phyloP scores from a whole-genome alignment of 2,329 filamentous ascomycete genomes.

The Penicillium rolfsii region DNA sequence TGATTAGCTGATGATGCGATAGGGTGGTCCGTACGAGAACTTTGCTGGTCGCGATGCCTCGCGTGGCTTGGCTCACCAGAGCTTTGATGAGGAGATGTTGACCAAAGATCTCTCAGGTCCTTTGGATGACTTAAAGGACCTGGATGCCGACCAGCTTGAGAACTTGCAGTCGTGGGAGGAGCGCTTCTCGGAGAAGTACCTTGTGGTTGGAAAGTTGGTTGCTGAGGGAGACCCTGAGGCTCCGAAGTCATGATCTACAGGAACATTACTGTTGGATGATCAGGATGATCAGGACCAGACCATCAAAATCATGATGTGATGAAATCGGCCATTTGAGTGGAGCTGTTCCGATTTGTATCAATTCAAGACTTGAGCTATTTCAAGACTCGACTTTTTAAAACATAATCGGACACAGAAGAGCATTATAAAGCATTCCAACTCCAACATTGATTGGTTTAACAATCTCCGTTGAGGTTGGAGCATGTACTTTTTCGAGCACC shows the following conservation, averaged over 20 bases:
- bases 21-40: conserved; percentile 89
- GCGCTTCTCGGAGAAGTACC: conserved; percentile 88
- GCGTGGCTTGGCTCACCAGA: conserved; percentile 83
- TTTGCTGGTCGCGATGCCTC: conserved; percentile 93
- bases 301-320: not conserved
- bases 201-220: conserved; percentile 88
- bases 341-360: not conserved
- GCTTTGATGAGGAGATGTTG: conserved; percentile 94
- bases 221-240: conserved; percentile 58
- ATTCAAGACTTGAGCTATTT: not conserved
- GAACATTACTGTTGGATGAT: not conserved
- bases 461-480: not conserved
- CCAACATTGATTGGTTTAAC: not conserved
- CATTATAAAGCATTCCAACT: not conserved
- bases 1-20: conserved; percentile 11
- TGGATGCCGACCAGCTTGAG: conserved; percentile 77
- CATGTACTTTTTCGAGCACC: not conserved
- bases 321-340: conserved; percentile 1
- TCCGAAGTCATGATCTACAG: conserved; percentile 28
- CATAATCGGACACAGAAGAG: not conserved
- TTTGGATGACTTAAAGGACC: conserved; percentile 72
- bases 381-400: not conserved
- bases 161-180: conserved; percentile 90
- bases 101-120: conserved; percentile 86
- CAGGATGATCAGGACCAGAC: not conserved